Evolutionary conservation across 1,284 basidiomycete genomes (phyloP).

Genomic region (Amylostereum areolatum): DNA sequence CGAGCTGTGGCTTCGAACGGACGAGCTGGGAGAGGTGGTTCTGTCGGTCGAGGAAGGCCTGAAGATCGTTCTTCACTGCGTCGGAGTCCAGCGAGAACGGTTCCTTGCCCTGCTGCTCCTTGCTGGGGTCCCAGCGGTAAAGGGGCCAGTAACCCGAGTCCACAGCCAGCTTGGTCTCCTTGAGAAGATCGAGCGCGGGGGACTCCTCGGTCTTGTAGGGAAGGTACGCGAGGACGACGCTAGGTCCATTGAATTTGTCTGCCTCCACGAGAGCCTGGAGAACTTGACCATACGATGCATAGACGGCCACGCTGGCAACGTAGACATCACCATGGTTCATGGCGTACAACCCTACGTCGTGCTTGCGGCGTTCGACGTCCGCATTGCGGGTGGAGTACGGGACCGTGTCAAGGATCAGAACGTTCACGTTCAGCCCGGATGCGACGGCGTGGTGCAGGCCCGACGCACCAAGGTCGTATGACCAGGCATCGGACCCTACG

Average conservation of each 20-base stretch:
- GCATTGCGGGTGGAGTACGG: conserved; percentile 79
- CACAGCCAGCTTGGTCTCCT: conserved; percentile 96
- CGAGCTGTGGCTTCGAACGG: conserved; percentile 74
- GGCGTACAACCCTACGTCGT: conserved; percentile 93
- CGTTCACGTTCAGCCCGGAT: conserved; percentile 88
- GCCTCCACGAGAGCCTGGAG: conserved; percentile 92
- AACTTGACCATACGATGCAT: conserved; percentile 93
- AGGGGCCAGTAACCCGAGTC: conserved; percentile 98
- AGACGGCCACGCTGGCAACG: conserved; percentile 93
- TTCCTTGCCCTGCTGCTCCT: conserved; percentile 69
- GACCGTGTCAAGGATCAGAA: conserved; percentile 91
- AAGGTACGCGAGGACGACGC: conserved; percentile 91
- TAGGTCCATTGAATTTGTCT: conserved; percentile 86
- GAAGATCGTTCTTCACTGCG: conserved; percentile 90
- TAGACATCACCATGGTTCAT: conserved; percentile 99
- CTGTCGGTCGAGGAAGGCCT: conserved; percentile 92
- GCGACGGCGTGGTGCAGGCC: conserved; percentile 94
- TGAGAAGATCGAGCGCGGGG: conserved; percentile 83
- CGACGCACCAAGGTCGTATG: conserved; percentile 94
- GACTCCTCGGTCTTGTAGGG: conserved; percentile 79
- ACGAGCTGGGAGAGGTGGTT: conserved; percentile 94
- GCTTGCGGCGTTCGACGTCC: conserved; percentile 77
- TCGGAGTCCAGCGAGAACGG: conserved; percentile 94
- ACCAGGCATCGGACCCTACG: conserved; percentile 96
- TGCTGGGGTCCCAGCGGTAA: conserved; percentile 94